These are phyloP conservation scores for Wickerhamiella parazyma DNA, from an alignment of 805 yeast species.

Conservation along the genomic window DNA sequence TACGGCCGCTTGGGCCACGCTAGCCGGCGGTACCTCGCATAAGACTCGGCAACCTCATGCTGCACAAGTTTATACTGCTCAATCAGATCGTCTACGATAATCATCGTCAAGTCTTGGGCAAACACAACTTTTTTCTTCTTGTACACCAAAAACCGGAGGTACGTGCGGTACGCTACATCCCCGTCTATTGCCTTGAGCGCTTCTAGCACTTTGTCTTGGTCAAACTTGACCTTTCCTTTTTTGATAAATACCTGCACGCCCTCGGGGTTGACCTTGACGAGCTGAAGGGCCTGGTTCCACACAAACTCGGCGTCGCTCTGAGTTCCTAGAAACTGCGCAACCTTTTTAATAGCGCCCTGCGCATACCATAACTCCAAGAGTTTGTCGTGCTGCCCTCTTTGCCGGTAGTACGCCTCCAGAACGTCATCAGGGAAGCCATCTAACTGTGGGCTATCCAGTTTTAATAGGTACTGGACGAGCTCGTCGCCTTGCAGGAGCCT, in stretches of 20 bases:
- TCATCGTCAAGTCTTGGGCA: constrained; percentile 24
- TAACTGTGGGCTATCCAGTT: neutral
- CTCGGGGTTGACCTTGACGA: constrained; percentile 21
- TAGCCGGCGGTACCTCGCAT: constrained; percentile 19
- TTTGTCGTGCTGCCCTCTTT: constrained; percentile 8
- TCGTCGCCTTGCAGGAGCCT: constrained; percentile 6
- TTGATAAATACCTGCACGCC: constrained; percentile 26
- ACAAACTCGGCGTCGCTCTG: constrained; percentile 23
- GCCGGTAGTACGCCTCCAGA: neutral
- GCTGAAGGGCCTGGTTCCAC: constrained; percentile 29
- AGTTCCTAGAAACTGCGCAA: constrained; percentile 19
- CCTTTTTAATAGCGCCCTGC: constrained; percentile 20
- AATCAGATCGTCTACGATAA: constrained; percentile 25
- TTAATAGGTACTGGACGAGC: constrained; percentile 12
- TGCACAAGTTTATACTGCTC: constrained; percentile 17
- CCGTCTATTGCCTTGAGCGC: constrained; percentile 23
- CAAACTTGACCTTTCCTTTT: constrained; percentile 17
- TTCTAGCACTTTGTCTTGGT: constrained; percentile 21
- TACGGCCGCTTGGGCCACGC: constrained; percentile 25
- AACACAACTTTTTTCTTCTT: constrained; percentile 19
- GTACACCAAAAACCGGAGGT: constrained; percentile 25
- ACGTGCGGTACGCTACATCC: constrained; percentile 27
- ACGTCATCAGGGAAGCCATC: neutral
- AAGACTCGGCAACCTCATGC: constrained; percentile 16
- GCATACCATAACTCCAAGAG: constrained; percentile 21